Evolutionary conservation across 495 filamentous ascomycete species (phyloP).

Genomic region (Apiosordaria backusii): DNA sequence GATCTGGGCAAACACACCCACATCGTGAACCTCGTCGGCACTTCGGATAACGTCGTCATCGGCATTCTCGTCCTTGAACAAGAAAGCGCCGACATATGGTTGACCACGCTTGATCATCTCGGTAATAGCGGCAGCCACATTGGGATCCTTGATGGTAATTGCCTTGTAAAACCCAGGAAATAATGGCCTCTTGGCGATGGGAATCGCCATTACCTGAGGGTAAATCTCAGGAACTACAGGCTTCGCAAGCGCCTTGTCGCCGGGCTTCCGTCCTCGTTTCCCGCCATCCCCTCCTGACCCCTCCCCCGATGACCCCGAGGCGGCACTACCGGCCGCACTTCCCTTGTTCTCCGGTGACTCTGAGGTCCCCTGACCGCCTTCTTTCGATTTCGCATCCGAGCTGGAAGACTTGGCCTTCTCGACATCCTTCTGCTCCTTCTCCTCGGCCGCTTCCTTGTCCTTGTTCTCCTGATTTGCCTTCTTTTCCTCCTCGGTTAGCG

Average conservation of each 20-base stretch:
- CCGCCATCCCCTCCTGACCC: conserved; percentile 43
- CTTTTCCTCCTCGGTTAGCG: conserved; percentile 46
- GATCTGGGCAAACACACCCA: conserved; percentile 95
- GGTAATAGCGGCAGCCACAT: conserved; percentile 83
- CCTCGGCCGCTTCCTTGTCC: conserved; percentile 41
- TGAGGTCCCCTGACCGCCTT: conserved; percentile 27
- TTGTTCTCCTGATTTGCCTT: conserved; percentile 43
- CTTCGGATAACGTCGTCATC: conserved; percentile 89
- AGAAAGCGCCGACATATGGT: conserved; percentile 93
- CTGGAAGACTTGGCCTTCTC: conserved; percentile 38
- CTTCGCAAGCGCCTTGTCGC: conserved; percentile 77
- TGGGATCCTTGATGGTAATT: conserved; percentile 86
- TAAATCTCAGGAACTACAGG: conserved; percentile 90
- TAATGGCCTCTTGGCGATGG: conserved; percentile 90
- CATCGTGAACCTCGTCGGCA: conserved; percentile 84
- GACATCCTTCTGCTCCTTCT: conserved; percentile 39
- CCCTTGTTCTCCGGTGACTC: conserved; percentile 45
- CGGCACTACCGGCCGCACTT: conserved; percentile 36
- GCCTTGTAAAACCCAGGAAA: conserved; percentile 99
- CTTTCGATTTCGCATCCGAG: conserved; percentile 34
- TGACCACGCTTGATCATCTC: conserved; percentile 98
- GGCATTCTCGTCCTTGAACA: conserved; percentile 92
- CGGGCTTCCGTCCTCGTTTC: conserved; percentile 57
- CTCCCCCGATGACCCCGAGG: conserved; percentile 44
- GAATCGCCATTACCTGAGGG: conserved; percentile 97